These are phyloP conservation scores for Cutaneotrichosporon cyanovorans DNA, from an alignment of 1,284 basidiomycete species.

Conservation along the genomic window DNA sequence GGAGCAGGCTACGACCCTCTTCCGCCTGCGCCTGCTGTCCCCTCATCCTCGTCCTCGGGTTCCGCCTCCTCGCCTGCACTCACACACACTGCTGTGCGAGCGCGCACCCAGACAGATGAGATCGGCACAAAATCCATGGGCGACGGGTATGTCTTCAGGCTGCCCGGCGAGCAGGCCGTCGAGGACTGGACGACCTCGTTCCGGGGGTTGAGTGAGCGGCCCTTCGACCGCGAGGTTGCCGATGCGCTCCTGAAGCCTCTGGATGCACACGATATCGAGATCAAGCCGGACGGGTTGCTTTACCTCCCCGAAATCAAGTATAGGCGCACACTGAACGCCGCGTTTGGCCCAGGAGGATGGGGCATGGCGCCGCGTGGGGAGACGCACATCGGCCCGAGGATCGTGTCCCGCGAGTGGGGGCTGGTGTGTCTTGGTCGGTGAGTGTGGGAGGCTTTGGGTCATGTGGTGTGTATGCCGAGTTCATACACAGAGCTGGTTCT, in stretches of 20 bases:
- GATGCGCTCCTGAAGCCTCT: conserved; percentile 69
- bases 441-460: conserved; percentile 31
- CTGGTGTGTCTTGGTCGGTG: conserved; percentile 87
- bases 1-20: conserved; percentile 19
- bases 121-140: conserved; percentile 1
- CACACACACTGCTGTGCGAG: neutral
- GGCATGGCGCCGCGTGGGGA: conserved; percentile 89
- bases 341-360: conserved; percentile 96
- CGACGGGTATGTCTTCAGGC: conserved; percentile 9
- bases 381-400: conserved; percentile 78
- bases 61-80: neutral
- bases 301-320: conserved; percentile 99
- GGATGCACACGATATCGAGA: conserved; percentile 47
- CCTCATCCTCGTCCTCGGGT: neutral
- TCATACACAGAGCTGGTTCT: no score
- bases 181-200: conserved; percentile 84
- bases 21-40: neutral
- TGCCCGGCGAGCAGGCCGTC: conserved; percentile 1
- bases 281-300: conserved; percentile 69
- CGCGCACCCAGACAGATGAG: neutral
- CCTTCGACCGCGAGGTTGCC: conserved; percentile 70
- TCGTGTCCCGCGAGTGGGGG: conserved; percentile 90
- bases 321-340: conserved; percentile 83
- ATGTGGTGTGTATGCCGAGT: no score
- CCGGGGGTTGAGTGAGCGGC: conserved; percentile 66